Conservation (phyloP, 1,284 basidiomycete genomes). For the Rhodotorula mucilaginosa region DNA sequence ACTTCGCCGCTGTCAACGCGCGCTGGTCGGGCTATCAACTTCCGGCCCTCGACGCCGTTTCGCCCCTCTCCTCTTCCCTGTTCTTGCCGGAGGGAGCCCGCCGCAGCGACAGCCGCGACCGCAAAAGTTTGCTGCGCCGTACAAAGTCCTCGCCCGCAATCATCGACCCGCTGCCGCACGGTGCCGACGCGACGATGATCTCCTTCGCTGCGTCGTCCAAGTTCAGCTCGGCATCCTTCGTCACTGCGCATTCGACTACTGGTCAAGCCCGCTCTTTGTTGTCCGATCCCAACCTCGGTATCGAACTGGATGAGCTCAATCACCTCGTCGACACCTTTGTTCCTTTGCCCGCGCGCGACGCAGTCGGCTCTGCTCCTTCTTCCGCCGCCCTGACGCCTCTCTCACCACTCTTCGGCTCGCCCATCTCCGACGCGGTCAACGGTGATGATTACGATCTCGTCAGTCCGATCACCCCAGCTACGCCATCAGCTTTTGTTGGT, state of each 20-base stretch:
- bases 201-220: background rate
- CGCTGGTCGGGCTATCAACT: background rate
- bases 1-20: background rate
- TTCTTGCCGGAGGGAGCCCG: background rate
- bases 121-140: background rate
- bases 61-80: conserved; percentile 16
- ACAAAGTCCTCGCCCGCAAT: background rate
- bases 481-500: background rate
- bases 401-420: conserved; percentile 1
- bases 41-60: conserved; percentile 10
- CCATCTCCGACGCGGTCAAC: background rate
- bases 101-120: background rate
- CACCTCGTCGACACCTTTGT: background rate
- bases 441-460: background rate
- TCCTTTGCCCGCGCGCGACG: background rate
- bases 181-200: background rate
- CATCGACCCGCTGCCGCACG: too few relatives aligned
- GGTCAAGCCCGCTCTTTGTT: too few relatives aligned
- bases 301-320: background rate
- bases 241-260: background rate
- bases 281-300: background rate
- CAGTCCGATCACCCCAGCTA: background rate
- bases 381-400: background rate
- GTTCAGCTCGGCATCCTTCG: background rate
- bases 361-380: background rate